phyloP scores from a whole-genome alignment of 2,329 filamentous ascomycete species.

The Colletotrichum kahawae region DNA sequence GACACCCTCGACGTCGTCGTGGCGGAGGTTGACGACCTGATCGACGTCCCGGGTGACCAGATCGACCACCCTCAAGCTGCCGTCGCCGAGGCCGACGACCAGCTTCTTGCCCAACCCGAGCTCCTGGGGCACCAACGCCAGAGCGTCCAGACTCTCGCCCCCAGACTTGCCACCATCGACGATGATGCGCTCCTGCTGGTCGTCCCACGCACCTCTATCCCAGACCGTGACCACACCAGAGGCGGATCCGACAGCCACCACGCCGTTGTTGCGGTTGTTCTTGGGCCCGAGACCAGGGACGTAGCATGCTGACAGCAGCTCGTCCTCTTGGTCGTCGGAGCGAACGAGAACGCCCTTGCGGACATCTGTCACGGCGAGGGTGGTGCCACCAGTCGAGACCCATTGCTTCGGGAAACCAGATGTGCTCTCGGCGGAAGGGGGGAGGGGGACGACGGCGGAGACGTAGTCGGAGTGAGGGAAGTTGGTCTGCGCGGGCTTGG shows the following conservation, averaged over 20 bases:
- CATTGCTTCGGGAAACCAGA: slow-evolving; percentile 93
- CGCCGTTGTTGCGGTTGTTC: slow-evolving; percentile 69
- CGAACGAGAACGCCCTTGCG: slow-evolving; percentile 84
- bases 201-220: slow-evolving; percentile 95
- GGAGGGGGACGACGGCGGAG: slow-evolving; percentile 84
- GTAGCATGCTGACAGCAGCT: slow-evolving; percentile 81
- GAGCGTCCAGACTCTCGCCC: slow-evolving; percentile 81
- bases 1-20: slow-evolving; percentile 89
- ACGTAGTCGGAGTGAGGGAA: slow-evolving; percentile 93
- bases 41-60: slow-evolving; percentile 76
- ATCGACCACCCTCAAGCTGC: slow-evolving; percentile 77
- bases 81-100: slow-evolving; percentile 82
- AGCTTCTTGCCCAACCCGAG: slow-evolving; percentile 75
- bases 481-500: slow-evolving; percentile 78
- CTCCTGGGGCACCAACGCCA: slow-evolving; percentile 73
- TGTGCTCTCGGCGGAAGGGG: slow-evolving; percentile 79
- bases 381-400: slow-evolving; percentile 91
- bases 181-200: slow-evolving; percentile 88
- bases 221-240: slow-evolving; percentile 88
- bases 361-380: slow-evolving; percentile 87
- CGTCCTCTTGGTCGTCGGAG: slow-evolving; percentile 94
- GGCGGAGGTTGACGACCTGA: slow-evolving; percentile 62
- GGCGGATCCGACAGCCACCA: slow-evolving; percentile 77
- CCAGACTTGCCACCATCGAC: slow-evolving; percentile 68
- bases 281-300: slow-evolving; percentile 78